Conservation (phyloP, 1,284 basidiomycete genomes). For the Irpex sp. region DNA sequence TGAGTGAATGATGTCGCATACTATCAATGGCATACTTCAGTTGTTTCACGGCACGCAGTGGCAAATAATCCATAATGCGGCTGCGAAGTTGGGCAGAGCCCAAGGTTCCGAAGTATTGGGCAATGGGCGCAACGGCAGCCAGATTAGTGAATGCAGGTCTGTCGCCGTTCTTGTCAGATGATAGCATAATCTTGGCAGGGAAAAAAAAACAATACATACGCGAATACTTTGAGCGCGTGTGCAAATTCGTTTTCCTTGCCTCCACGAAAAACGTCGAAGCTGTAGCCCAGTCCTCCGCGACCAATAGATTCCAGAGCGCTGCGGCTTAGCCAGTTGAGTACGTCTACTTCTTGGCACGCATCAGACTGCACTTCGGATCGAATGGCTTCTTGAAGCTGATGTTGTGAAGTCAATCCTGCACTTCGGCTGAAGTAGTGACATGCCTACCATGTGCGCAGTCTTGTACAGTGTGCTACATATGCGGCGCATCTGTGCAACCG, state of each 20-base stretch:
- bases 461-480: slow-evolving; percentile 11
- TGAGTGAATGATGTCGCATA: background rate
- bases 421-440: background rate
- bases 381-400: slow-evolving; percentile 16
- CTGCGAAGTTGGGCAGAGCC: background rate
- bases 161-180: background rate
- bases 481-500: slow-evolving; percentile 14
- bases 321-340: slow-evolving; percentile 24
- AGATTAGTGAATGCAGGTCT: slow-evolving; percentile 1
- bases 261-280: slow-evolving; percentile 21
- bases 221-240: slow-evolving; percentile 19
- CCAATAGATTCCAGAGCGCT: slow-evolving; percentile 27
- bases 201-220: slow-evolving; percentile 9
- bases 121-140: background rate
- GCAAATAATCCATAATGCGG: background rate
- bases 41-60: background rate
- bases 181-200: background rate
- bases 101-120: background rate
- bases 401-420: background rate
- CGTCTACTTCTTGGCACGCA: slow-evolving; percentile 19
- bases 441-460: slow-evolving; percentile 1
- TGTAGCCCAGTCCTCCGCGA: slow-evolving; percentile 25
- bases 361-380: background rate
- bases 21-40: background rate
- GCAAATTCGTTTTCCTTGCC: slow-evolving; percentile 19